Conservation (phyloP, 192 early-diverging fungal species). For the Coemansia sp. region DNA sequence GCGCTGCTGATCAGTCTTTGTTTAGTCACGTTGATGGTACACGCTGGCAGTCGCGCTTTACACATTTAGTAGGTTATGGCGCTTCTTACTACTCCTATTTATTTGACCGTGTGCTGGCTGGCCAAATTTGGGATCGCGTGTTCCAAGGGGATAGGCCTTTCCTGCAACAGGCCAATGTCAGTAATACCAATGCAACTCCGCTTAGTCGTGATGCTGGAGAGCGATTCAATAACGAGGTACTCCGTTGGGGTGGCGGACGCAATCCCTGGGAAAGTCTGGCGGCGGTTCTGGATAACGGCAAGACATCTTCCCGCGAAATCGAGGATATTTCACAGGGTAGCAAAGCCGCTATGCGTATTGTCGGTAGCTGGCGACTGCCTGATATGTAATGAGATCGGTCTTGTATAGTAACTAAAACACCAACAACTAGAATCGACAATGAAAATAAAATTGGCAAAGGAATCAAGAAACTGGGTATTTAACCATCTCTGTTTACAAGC, state of each 20-base stretch:
- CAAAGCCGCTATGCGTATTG: constrained; percentile 64
- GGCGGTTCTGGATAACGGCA: constrained; percentile 59
- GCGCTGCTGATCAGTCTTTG: constrained; percentile 51
- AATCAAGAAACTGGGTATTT: background rate
- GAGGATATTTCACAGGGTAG: constrained; percentile 60
- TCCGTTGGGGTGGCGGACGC: constrained; percentile 91
- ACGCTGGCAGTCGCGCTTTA: constrained; percentile 89
- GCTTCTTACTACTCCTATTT: constrained; percentile 95
- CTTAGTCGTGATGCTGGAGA: constrained; percentile 64
- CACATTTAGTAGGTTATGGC: constrained; percentile 89
- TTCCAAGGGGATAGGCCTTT: constrained; percentile 56
- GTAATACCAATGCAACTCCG: constrained; percentile 35
- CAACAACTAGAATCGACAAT: constrained; percentile 1
- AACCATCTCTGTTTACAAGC: constrained; percentile 20
- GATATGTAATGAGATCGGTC: constrained; percentile 21
- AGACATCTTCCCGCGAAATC: constrained; percentile 20
- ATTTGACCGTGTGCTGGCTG: constrained; percentile 80
- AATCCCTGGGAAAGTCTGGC: constrained; percentile 85
- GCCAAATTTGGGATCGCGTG: constrained; percentile 68
- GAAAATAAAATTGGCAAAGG: background rate
- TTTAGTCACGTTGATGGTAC: constrained; percentile 73
- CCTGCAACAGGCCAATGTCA: background rate
- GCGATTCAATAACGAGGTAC: constrained; percentile 68
- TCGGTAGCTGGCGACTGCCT: constrained; percentile 68
- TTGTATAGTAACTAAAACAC: background rate